Evolutionary conservation across 139 green algal genomes (phyloP), one percentile per base, ranked within the genome.

Genomic region (Chlorella ohadii): DNA sequence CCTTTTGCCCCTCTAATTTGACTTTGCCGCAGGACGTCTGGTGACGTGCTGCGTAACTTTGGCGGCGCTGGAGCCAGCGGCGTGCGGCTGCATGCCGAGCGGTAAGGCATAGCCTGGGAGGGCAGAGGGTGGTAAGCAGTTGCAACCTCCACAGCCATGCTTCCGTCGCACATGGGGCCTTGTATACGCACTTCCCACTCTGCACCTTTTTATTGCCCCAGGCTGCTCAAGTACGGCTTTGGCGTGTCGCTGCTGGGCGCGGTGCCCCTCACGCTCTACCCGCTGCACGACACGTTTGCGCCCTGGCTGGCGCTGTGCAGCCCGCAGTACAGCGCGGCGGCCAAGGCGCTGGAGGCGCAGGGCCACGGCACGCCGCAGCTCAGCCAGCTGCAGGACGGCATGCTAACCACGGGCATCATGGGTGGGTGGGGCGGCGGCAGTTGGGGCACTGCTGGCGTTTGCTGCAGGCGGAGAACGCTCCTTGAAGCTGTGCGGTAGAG

Each of bases 41-140:
- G 94, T 22, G 94, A 97, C 81, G 75, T 97, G 71, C 88, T 97
- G 65, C 88, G 94, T 13, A 97, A 97, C 89, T 89, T 97, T 55
- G 93, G 93, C 22, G 91, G 89, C n/a, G 57, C 83, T 19, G 39
- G 86, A 25, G 78, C 85, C 34, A 67, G 77, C 15, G 91, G 90
- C 25, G 28, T 94, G 57, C 78, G 92, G 0, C 91, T 90, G 7
- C 85, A 90, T 3, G 95, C 94, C 44, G 93, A 96, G 87, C 89
- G 91, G 51, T 59, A 22, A 19, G 51, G 12, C 51, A 23, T 13
- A 59, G 51, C 9, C n/a, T 51, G 44, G 44, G 44, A 51, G 44
- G 44, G 44, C 51, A 59, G 2, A 13, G 12, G 15, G 15, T 59
- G 12, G 2, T 59, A 22, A 51, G 44, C 51, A 59, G 22, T 59